Percentiles rank a stretch among this genome's conserved stretches.
phyloP scores from a whole-genome alignment of 2,329 filamentous ascomycete genomes.

The Coniochaeta hoffmannii region DNA sequence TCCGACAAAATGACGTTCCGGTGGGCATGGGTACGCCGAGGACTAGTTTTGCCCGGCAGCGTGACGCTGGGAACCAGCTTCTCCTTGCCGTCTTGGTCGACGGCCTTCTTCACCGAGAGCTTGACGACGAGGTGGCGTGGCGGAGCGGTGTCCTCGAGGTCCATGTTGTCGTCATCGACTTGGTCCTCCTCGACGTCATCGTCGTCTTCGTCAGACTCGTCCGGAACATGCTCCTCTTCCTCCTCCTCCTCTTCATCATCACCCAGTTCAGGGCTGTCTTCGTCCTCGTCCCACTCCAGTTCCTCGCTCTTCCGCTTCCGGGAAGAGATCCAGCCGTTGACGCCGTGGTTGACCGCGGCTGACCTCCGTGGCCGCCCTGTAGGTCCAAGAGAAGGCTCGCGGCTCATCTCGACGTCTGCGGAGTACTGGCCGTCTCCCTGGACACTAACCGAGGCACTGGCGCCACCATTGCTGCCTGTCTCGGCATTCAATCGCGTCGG shows the following conservation, averaged over 20 bases:
- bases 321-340: constrained; percentile 38
- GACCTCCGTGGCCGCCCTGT: constrained; percentile 43
- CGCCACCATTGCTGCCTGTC: constrained; percentile 35
- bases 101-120: constrained; percentile 45
- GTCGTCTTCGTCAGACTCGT: constrained; percentile 48
- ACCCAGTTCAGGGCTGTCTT: constrained; percentile 65
- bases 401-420: constrained; percentile 24
- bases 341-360: constrained; percentile 39
- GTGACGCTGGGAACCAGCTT: constrained; percentile 19
- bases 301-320: constrained; percentile 36
- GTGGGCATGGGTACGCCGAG: constrained; percentile 9
- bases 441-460: constrained; percentile 38
- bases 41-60: constrained; percentile 10
- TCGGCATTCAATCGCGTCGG: constrained; percentile 60
- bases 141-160: constrained; percentile 7
- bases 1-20: constrained; percentile 17
- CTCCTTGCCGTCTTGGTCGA: constrained; percentile 26
- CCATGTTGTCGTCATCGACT: constrained; percentile 29
- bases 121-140: constrained; percentile 64
- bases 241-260: constrained; percentile 67
- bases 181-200: constrained; percentile 49
- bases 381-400: constrained; percentile 32
- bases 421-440: constrained; percentile 33
- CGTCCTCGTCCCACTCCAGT: constrained; percentile 56
- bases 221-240: constrained; percentile 58